Evolutionary conservation across 106 monocot species (phyloP).

Genomic region (Phalaenopsis equestris): DNA sequence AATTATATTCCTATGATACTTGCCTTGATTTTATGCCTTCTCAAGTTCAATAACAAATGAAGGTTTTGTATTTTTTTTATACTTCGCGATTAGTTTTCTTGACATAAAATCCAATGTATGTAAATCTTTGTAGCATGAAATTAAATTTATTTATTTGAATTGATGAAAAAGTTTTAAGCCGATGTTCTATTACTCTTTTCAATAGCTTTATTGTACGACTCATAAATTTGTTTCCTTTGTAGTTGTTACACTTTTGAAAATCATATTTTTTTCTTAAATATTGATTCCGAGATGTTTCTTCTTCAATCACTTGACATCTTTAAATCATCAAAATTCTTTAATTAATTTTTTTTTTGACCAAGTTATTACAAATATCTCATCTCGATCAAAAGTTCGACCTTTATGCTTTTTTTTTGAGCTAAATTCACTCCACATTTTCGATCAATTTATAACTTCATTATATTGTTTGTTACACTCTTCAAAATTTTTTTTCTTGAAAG

Average conservation of each 20-base stretch:
- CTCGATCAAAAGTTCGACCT: background rate
- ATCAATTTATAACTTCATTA: background rate
- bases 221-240: background rate
- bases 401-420: background rate
- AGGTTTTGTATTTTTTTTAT: background rate
- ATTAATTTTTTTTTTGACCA: background rate
- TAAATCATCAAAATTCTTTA: background rate
- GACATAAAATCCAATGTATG: background rate
- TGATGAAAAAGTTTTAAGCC: no score
- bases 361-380: background rate
- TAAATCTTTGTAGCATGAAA: background rate
- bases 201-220: no score
- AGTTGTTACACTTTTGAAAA: background rate
- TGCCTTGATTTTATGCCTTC: background rate
- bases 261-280: background rate
- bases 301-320: background rate
- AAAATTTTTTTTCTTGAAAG: background rate
- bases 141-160: no score
- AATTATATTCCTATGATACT: background rate
- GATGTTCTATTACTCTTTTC: no score
- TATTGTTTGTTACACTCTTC: background rate
- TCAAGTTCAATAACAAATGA: background rate
- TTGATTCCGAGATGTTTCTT: background rate
- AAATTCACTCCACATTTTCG: background rate
- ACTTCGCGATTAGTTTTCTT: background rate